Base-by-base conservation (phyloP, 352 stramenopile species). In the Phytophthora pinifolia region DNA sequence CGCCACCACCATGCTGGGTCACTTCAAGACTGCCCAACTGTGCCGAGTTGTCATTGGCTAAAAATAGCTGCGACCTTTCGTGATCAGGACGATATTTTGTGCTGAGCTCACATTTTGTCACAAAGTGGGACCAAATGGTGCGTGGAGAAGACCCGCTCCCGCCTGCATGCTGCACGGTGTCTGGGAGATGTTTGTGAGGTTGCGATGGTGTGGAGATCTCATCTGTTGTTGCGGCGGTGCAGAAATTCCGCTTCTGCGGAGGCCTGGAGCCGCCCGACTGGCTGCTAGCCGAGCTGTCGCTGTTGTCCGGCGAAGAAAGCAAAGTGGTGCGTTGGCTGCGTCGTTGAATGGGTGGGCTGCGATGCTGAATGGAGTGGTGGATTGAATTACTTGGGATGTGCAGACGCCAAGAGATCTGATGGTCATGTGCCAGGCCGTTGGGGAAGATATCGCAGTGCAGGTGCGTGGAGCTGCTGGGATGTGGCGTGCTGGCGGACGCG, bases 221-320 rank as follows among this genome's bases (percentile, higher is more conserved):
- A 54, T 18, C 41, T 31, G 46, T 22, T 47, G 35, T 10, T 45
- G 8, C 37, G 57, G 38, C 36, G 49, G 4, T 34, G 46, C 30
- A 73, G 65, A 73, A 62, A 55, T 88, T 83, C 41, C 67, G 77
- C 15, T 86, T 85, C 65, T 86, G 77, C 22, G 77, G 77, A 41
- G 75, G 74, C 6, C 46, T 88, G 46, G 77, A 88, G 59, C 77
- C 77, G 39, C 77, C 77, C 0, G 77, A 88, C 60, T 88, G 77
- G 77, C 20, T 88, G 46, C 60, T 86, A 32, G 72, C 67, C 1
- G 70, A 83, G 51, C 38, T 84, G 39, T 59, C 70, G 35, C 38
- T 79, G 46, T 50, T 87, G 34, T 66, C 62, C 9, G 65, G 52
- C 33, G 53, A 57, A 20, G 37, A 59, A 1, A 56, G 18, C 14